These are phyloP conservation scores for Chimonanthus salicifolius DNA, from an alignment of 164 flowering plant species.

Conservation along the genomic window DNA sequence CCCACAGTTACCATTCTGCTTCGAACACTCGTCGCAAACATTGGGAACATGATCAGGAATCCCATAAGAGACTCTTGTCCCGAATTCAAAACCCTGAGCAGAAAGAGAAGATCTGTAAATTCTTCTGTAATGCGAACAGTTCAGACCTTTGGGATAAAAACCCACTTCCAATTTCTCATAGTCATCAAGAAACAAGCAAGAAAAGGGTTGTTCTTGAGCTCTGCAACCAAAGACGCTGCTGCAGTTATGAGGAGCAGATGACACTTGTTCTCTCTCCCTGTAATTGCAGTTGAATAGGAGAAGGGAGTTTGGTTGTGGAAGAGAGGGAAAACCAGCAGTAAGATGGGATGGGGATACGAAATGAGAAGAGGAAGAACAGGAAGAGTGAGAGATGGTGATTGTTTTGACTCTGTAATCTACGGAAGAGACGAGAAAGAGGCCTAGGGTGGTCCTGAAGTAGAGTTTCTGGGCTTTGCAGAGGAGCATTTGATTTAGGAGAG, in stretches of 20 bases:
- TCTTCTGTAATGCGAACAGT: constrained; percentile 38
- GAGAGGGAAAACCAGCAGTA: constrained; percentile 42
- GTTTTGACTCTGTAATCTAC: constrained; percentile 16
- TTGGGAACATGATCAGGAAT: constrained; percentile 48
- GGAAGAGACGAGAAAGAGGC: constrained; percentile 43
- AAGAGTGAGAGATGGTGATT: constrained; percentile 34
- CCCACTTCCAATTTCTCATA: constrained; percentile 25
- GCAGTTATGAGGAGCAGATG: constrained; percentile 22
- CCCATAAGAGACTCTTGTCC: constrained; percentile 50
- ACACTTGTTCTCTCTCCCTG: constrained; percentile 1
- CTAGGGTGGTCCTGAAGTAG: constrained; percentile 50
- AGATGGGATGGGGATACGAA: constrained; percentile 41
- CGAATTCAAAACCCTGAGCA: constrained; percentile 26
- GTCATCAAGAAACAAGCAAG: constrained; percentile 37
- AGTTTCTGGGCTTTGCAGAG: constrained; percentile 46
- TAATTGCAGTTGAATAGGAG: constrained; percentile 37
- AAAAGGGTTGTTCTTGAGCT: constrained; percentile 9
- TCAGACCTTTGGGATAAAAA: constrained; percentile 43
- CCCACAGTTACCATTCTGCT: constrained; percentile 55
- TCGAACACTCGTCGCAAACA: constrained; percentile 50
- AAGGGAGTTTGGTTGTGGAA: constrained; percentile 39
- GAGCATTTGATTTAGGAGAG: constrained; percentile 23
- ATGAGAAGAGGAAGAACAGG: constrained; percentile 32
- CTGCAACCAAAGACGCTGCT: constrained; percentile 18
- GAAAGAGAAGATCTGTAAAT: constrained; percentile 18